Percentiles rank a stretch among this genome's conserved stretches.
Evolutionary conservation across 306 rosid species (phyloP).

Genomic region (Carpinus fangiana): DNA sequence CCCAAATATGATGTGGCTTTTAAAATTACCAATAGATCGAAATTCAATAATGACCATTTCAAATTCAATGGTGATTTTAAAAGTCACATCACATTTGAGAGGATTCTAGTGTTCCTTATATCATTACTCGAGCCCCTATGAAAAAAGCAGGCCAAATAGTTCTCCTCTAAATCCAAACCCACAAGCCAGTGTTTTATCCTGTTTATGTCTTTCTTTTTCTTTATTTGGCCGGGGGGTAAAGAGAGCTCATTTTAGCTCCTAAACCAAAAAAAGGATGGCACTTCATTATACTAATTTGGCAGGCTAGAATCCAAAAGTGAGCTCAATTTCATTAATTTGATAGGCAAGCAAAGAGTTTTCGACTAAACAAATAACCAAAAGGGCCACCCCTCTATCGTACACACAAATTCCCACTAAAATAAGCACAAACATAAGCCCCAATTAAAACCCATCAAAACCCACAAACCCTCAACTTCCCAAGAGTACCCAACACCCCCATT

Average conservation of each 20-base stretch:
- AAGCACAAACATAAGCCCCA: slow-evolving; percentile 1
- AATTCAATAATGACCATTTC: no score
- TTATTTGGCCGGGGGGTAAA: neutral
- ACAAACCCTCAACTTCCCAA: neutral
- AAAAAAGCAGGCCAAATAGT: neutral
- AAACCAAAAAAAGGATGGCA: neutral
- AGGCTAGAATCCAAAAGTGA: neutral
- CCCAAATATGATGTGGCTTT: no score
- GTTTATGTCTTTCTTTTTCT: neutral
- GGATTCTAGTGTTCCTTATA: no score
- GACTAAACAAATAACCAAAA: neutral
- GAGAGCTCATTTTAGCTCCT: neutral
- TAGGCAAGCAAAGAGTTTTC: neutral
- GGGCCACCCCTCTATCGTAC: neutral
- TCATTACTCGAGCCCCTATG: no score
- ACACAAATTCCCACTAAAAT: neutral
- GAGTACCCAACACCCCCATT: neutral
- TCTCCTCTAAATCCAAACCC: slow-evolving; percentile 8
- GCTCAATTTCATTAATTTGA: neutral
- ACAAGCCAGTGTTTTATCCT: neutral
- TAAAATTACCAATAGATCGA: no score
- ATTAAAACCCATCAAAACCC: neutral
- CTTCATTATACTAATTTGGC: neutral
- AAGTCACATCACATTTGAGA: no score
- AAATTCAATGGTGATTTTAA: no score